A percentile compares a stretch with the other conserved stretches of the same genome.
Evolutionary conservation across 2,329 filamentous ascomycete species (phyloP).

Genomic region (Spiromastix sp.): DNA sequence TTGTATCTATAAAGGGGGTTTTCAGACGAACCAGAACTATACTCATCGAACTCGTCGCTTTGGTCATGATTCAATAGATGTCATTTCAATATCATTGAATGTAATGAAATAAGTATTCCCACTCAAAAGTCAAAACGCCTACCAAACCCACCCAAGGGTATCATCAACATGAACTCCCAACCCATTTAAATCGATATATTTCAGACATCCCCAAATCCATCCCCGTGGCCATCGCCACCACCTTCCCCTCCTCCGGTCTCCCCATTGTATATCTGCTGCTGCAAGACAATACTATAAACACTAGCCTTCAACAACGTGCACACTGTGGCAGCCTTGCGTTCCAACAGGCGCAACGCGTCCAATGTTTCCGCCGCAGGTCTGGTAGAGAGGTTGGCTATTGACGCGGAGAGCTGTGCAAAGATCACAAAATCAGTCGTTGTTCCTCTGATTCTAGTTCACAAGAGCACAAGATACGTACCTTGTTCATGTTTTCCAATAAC

Average conservation of each 20-base stretch:
- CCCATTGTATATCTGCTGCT: constrained; percentile 82
- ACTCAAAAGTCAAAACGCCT: too few species aligned
- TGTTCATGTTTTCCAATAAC: constrained; percentile 81
- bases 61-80: too few species aligned
- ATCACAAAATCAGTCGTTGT: not conserved
- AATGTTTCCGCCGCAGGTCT: constrained; percentile 61
- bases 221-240: constrained; percentile 19
- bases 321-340: constrained; percentile 88
- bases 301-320: constrained; percentile 96
- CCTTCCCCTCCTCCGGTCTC: constrained; percentile 23
- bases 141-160: not conserved
- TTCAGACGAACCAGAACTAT: too few species aligned
- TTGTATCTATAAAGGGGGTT: too few species aligned
- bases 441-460: not conserved
- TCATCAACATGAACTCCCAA: not conserved
- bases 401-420: constrained; percentile 21
- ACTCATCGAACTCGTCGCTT: too few species aligned
- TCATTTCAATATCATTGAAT: too few species aligned
- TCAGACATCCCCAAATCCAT: constrained; percentile 3
- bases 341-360: constrained; percentile 74
- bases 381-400: constrained; percentile 48
- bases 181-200: not conserved
- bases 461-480: constrained; percentile 41
- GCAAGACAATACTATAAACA: constrained; percentile 95
- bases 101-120: too few species aligned